Evolutionary conservation across 106 monocot species (phyloP).

Genomic region (Apostasia shenzhenica): DNA sequence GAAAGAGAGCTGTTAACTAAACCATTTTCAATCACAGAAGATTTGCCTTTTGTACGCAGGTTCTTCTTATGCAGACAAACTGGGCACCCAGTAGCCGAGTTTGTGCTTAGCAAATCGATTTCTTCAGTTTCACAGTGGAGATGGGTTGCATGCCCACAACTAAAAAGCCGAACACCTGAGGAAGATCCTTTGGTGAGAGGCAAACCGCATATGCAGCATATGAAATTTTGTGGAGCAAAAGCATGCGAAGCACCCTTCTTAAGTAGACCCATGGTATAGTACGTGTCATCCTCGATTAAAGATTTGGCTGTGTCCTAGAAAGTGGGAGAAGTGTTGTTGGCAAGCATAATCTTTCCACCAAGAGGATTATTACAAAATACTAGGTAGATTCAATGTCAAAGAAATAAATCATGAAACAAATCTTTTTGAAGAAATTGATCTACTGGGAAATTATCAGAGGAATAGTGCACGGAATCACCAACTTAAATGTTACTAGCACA

Average conservation of each 20-base stretch:
- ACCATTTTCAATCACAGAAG: slow-evolving; percentile 39
- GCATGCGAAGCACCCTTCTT: slow-evolving; percentile 89
- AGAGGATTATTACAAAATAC: background rate
- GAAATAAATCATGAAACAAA: background rate
- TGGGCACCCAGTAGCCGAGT: slow-evolving; percentile 40
- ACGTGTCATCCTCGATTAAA: slow-evolving; percentile 94
- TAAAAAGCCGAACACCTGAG: slow-evolving; percentile 64
- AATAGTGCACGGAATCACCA: too few relatives aligned
- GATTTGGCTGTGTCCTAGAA: slow-evolving; percentile 84
- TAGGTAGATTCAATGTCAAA: background rate
- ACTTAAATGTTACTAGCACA: too few relatives aligned
- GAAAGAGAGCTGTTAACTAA: slow-evolving; percentile 23
- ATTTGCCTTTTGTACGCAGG: slow-evolving; percentile 27
- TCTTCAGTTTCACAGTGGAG: slow-evolving; percentile 79
- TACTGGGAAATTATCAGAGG: too few relatives aligned
- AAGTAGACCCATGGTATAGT: slow-evolving; percentile 75
- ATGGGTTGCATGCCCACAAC: slow-evolving; percentile 90
- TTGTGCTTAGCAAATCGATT: slow-evolving; percentile 20
- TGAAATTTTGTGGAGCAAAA: slow-evolving; percentile 53
- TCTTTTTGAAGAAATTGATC: too few relatives aligned
- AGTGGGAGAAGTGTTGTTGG: background rate
- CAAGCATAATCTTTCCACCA: background rate
- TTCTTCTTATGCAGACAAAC: slow-evolving; percentile 70
- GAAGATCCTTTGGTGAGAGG: slow-evolving; percentile 58
- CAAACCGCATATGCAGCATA: slow-evolving; percentile 74